Percentiles rank a stretch among this genome's conserved stretches.
Evolutionary conservation across 768 basidiomycete genomes (phyloP).

Genomic region (Termitomyces sp.): DNA sequence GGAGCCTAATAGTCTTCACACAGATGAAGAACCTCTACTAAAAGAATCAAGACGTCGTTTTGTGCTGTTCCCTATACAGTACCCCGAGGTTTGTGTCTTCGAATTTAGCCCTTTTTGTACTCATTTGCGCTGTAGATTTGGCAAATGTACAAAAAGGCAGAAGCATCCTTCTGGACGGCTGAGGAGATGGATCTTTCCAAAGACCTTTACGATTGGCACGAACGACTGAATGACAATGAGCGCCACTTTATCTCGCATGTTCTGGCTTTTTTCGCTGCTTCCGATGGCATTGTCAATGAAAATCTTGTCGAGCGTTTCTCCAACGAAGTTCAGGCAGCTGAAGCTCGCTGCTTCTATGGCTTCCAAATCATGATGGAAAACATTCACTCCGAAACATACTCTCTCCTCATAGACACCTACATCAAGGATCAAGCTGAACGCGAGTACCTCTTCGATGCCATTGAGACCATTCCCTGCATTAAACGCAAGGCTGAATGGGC

Average conservation of each 20-base stretch:
- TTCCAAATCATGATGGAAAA: slow-evolving; percentile 99
- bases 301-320: slow-evolving; percentile 94
- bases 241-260: slow-evolving; percentile 91
- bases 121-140: slow-evolving; percentile 64
- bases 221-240: slow-evolving; percentile 78
- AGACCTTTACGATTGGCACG: slow-evolving; percentile 83
- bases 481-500: slow-evolving; percentile 96
- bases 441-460: slow-evolving; percentile 85
- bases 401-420: slow-evolving; percentile 92
- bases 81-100: slow-evolving; percentile 64
- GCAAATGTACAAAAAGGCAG: slow-evolving; percentile 94
- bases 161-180: slow-evolving; percentile 93
- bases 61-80: slow-evolving; percentile 92
- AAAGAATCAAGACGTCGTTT: slow-evolving; percentile 78
- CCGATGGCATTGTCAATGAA: slow-evolving; percentile 96
- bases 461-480: slow-evolving; percentile 93
- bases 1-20: neutral
- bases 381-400: slow-evolving; percentile 95
- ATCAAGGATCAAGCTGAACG: slow-evolving; percentile 80
- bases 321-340: slow-evolving; percentile 88
- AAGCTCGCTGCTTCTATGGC: slow-evolving; percentile 95
- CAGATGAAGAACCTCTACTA: slow-evolving; percentile 79
- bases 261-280: slow-evolving; percentile 95
- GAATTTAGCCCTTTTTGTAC: neutral
- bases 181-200: slow-evolving; percentile 92